phyloP scores from a whole-genome alignment of 1,284 basidiomycete species.

The Somion occarium region DNA sequence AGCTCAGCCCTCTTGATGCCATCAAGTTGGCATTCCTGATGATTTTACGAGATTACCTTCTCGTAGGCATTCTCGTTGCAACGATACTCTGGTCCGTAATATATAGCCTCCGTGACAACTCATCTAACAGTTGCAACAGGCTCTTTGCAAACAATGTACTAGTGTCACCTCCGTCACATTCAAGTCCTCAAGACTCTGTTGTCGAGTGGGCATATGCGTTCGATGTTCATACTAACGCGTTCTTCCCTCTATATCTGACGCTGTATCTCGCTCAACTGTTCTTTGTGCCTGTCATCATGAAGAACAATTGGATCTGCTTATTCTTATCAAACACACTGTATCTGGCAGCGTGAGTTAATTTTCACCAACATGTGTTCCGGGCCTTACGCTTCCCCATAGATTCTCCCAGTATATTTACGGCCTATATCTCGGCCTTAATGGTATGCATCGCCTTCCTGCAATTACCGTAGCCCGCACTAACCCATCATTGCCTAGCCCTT shows the following conservation, averaged over 20 bases:
- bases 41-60: conserved; percentile 84
- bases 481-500: conserved; percentile 47
- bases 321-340: conserved; percentile 93
- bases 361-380: neutral
- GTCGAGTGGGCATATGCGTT: conserved; percentile 94
- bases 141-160: conserved; percentile 69
- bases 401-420: conserved; percentile 89
- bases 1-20: conserved; percentile 49
- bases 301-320: conserved; percentile 87
- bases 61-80: conserved; percentile 69
- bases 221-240: conserved; percentile 92
- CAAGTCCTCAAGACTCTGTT: conserved; percentile 62
- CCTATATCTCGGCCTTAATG: conserved; percentile 84
- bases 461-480: neutral
- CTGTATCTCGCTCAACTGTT: conserved; percentile 85
- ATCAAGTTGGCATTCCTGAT: conserved; percentile 71
- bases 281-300: conserved; percentile 75
- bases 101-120: neutral
- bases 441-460: too few relatives aligned
- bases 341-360: conserved; percentile 63
- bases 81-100: conserved; percentile 70
- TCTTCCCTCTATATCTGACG: conserved; percentile 89
- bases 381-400: conserved; percentile 31
- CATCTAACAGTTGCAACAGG: conserved; percentile 33
- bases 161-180: conserved; percentile 69